Evolutionary conservation across 495 filamentous ascomycete genomes (phyloP), one percentile per base, ranked within the genome.

Genomic region (Viridothelium virens): DNA sequence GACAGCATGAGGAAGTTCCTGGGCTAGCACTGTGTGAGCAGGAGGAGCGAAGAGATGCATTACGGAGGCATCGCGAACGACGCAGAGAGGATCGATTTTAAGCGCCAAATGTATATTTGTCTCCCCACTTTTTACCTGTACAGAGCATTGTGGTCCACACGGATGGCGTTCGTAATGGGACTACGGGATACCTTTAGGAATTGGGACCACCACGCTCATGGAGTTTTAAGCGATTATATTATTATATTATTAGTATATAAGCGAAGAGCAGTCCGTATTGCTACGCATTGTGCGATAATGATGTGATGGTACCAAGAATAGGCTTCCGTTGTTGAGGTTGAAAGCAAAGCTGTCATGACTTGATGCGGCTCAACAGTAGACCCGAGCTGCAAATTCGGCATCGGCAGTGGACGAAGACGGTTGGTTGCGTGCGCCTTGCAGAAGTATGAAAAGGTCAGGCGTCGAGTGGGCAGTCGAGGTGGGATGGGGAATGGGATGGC

Each of bases 1-100:
- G 70, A 56, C 78, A 79, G 48, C 74, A 79, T 66, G 79, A 81
- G 65, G 79, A 81, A 62, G 67, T 74, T 36, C 72, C 74, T 4
- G 75, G 75, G 44, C 75, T 79, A n/a, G 77, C 77, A 31, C 74
- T 70, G 65, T 73, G 71, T 38, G 67, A 68, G 36, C 53, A 3
- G 14, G 53, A 59, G 14, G 53, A 59, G 14, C 53, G 31, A 59
- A 59, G 4, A 59, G 25, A 59, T 59, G 53, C 53, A 59, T 59
- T 59, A 59, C 53, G 53, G 31, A 11, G 53, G 31, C 53, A 59
- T 59, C 53, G 36, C 31, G 53, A 59, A 59, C 53, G 53, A 4
- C 53, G 53, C 53, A 59, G 53, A 36, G 18, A 18, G 31, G 25
- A 36, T 7, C 18, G 11, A 7, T 59, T 59, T 14, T 59, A 18